Conservation (phyloP, 169 alveolate species). For the Pseudocohnilembus persalinus region DNA sequence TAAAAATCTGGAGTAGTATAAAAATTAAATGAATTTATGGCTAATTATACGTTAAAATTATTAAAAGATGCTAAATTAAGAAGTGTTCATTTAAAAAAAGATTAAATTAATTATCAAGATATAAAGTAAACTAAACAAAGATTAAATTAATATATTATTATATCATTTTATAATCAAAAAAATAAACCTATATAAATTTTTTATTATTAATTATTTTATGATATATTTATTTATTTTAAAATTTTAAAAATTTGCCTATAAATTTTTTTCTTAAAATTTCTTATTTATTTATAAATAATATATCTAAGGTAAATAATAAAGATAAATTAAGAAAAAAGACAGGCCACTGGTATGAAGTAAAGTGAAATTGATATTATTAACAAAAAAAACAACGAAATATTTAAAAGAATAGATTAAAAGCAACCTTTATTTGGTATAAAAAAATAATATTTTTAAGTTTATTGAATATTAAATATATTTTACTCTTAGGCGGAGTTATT, state of each 20-base stretch:
- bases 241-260: too few species aligned
- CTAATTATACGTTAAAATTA: not conserved
- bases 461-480: not conserved
- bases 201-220: too few species aligned
- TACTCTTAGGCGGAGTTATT: not conserved
- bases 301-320: not conserved
- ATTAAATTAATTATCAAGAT: not conserved
- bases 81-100: not conserved
- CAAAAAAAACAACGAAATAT: not conserved
- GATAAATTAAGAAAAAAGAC: not conserved
- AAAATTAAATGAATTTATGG: not conserved
- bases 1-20: not conserved
- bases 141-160: too few species aligned
- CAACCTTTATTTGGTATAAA: too few species aligned
- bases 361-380: not conserved
- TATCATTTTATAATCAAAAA: too few species aligned
- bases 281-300: too few species aligned
- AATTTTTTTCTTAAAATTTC: not conserved
- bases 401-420: not conserved
- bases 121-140: not conserved
- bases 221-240: too few species aligned
- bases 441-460: too few species aligned
- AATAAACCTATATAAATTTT: too few species aligned
- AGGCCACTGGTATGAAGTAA: not conserved
- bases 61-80: not conserved